A percentile compares a stretch with the other conserved stretches of the same genome.
Evolutionary conservation across 1,284 basidiomycete genomes (phyloP).

Genomic region (Flammula alnicola): DNA sequence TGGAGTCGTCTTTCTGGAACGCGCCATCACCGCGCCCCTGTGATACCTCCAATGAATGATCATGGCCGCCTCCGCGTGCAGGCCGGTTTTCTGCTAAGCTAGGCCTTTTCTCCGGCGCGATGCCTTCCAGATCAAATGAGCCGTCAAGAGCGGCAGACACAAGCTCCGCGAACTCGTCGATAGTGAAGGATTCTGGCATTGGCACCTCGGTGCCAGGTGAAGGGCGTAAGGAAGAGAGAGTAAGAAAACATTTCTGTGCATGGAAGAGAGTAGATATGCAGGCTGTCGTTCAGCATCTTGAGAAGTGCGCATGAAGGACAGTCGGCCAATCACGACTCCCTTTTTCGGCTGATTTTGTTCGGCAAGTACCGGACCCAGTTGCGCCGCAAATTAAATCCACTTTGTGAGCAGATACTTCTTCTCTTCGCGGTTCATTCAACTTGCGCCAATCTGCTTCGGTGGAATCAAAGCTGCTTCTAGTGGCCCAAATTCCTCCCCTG

Average conservation of each 20-base stretch:
- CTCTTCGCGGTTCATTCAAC: no score
- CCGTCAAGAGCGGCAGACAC: conserved; percentile 16
- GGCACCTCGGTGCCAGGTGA: no score
- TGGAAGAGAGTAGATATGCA: no score
- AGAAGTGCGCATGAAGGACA: conserved; percentile 3
- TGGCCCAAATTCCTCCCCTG: no score
- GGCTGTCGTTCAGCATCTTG: background rate
- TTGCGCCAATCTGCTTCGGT: conserved; percentile 5
- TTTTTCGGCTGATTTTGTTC: no score
- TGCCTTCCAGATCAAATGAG: background rate
- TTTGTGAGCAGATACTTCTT: background rate
- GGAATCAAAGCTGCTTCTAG: no score
- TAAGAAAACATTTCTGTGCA: no score
- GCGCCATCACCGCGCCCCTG: conserved; percentile 1
- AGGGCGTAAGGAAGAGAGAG: background rate
- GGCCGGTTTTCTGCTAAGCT: background rate
- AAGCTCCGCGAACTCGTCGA: conserved; percentile 19
- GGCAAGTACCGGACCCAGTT: background rate
- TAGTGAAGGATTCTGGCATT: conserved; percentile 5
- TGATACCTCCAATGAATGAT: no score
- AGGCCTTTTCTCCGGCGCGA: background rate
- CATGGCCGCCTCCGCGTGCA: background rate
- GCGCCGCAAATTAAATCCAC: conserved; percentile 6
- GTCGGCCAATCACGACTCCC: conserved; percentile 1
- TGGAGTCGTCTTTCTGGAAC: background rate